Evolutionary conservation across 352 stramenopile species (phyloP).

Genomic region (Globisporangium takayamanum): DNA sequence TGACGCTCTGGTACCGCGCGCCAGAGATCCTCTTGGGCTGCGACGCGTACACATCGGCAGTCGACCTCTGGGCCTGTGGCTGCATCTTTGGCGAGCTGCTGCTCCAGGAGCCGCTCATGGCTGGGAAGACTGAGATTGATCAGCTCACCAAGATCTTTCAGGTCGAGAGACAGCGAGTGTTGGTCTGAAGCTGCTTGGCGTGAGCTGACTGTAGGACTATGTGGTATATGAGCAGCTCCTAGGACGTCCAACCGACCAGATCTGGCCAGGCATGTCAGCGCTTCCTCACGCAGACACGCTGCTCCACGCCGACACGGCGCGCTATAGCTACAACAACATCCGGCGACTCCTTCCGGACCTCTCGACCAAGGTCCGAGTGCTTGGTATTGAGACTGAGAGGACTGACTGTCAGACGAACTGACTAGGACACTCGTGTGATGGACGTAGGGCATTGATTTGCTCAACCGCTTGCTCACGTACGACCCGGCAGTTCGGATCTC

Average conservation of each 20-base stretch:
- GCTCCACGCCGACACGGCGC: conserved; percentile 20
- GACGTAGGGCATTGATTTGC: conserved; percentile 32
- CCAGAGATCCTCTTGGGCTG: conserved; percentile 90
- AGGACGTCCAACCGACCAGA: conserved; percentile 49
- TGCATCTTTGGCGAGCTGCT: conserved; percentile 60
- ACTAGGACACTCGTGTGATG: too few species aligned
- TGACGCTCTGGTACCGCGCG: conserved; percentile 94
- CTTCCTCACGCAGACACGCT: conserved; percentile 39
- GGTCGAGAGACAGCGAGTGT: conserved; percentile 7
- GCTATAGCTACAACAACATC: conserved; percentile 36
- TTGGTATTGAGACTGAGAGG: background rate
- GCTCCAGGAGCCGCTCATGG: conserved; percentile 48
- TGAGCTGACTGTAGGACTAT: background rate
- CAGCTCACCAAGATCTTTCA: conserved; percentile 73
- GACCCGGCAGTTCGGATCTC: conserved; percentile 43
- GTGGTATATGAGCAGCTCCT: conserved; percentile 24
- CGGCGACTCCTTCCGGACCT: conserved; percentile 28
- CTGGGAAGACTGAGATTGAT: conserved; percentile 53
- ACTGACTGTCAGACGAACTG: background rate
- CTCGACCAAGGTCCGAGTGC: conserved; percentile 21
- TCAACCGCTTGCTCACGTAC: conserved; percentile 45
- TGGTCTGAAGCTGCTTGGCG: too few species aligned
- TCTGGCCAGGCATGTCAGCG: conserved; percentile 46
- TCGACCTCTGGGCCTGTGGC: conserved; percentile 89
- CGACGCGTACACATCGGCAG: conserved; percentile 78